Base-by-base conservation (phyloP, 2,329 filamentous ascomycete species). In the Pseudocercospora fijiensis region DNA sequence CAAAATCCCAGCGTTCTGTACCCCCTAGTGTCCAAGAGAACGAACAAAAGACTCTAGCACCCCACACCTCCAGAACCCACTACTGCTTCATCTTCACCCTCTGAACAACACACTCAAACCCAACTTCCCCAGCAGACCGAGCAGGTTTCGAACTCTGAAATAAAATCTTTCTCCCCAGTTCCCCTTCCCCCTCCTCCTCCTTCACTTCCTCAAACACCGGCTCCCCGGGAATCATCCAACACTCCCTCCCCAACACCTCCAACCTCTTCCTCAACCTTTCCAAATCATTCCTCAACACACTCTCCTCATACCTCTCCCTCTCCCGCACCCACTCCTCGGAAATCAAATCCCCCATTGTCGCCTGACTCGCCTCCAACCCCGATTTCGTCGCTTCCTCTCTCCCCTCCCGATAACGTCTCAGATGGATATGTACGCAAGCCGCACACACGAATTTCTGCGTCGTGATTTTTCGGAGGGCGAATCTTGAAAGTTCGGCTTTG, bases 281-380 rank as follows among this genome's bases (percentile, higher is more conserved):
- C 26, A 62, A 49, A 56, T 69, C 68, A 28, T 69, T 69, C 41
- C 66, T 62, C 62, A 65, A 63, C 3, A 65, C 65, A 6, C 57
- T 27, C 56, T 61, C 56, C 27, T 41, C 60, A 49, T 63, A 64
- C 30, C 37, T 45, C 4, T 57, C 28, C 56, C 62, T 57, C 52
- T 58, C 24, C 8, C 66, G 58, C 11, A 57, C n/a, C 63, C 63
- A 67, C 7, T 45, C 63, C 13, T 53, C 20, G 3, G 57, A 26
- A 16, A 62, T n/a, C 5, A 16, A 18, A n/a, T 28, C 58, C 2
- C 67, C 62, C 60, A 69, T 64, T n/a, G 28, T 37, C 5, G 18
- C 28, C 43, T 63, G 57, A n/a, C 56, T 64, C 4, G 10, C 30
- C 5, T 58, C 57, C 20, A 51, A 57, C 4, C 51, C 37, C 11